Evolutionary conservation across 495 filamentous ascomycete species (phyloP), one percentile per base, ranked within the genome.

Genomic region (Aspergillus funiculosus): DNA sequence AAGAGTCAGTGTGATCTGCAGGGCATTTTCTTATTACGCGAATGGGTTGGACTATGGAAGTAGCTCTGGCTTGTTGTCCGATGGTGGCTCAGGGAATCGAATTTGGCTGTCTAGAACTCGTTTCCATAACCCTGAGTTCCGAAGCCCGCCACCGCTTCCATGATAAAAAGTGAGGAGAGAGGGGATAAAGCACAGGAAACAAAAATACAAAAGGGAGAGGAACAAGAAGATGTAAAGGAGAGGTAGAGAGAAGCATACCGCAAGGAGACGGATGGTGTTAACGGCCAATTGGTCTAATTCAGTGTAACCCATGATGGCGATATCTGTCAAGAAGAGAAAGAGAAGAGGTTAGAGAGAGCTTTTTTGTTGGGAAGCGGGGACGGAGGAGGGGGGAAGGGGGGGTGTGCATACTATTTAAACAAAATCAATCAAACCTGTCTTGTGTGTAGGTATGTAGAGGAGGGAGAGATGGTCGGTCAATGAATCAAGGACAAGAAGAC

Each of bases 211-310:
- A 10, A 35, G 30, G 28, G 48, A 32, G 25, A 31, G 32, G 28
- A 11, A 50, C 17, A 39, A 22, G 17, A 41, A 30, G 32, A 39
- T 6, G 43, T 49, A 22, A 31, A 32, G 29, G 20, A 43, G 15
- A 18, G 21, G 24, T 10, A 50, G 39, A 41, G 6, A 27, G 31
- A 48, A 27, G 52, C 69, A 28, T 85, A 98, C 92, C 54, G 92
- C 91, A 56, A 98, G 80, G 59, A 89, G 62, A 65, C 94, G 89
- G 74, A 97, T 97, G 64, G 91, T 94, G 84, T 97, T 97, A 72
- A 99, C 86, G 59, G 86, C 85, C 66, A 89, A 80, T 75, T 83
- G 73, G 66, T 99, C 92, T 58, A 80, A 60, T 59, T 98, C 82
- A 57, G 74, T 74, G 77, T 83, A 95, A 72, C 80, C 81, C 92